Percentiles rank a stretch among this genome's conserved stretches.
Evolutionary conservation across 139 green algal species (phyloP).

Genomic region (Axilococcus clingmanii): DNA sequence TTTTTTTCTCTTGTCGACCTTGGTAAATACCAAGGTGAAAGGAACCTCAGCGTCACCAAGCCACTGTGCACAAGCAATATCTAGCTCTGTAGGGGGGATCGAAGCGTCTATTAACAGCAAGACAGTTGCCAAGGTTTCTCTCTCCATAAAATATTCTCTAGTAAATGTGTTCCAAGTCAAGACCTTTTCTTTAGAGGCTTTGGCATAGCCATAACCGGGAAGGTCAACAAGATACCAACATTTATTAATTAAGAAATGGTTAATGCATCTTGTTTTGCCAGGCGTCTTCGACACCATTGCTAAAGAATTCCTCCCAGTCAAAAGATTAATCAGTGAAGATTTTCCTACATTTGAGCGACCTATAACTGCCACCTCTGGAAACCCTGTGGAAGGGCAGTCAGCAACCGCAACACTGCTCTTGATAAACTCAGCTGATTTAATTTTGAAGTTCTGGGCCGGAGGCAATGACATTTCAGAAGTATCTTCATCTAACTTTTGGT

Average conservation of each 20-base stretch:
- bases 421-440: slow-evolving; percentile 51
- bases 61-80: slow-evolving; percentile 77
- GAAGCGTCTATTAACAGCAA: slow-evolving; percentile 83
- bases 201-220: slow-evolving; percentile 85
- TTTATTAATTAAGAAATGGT: slow-evolving; percentile 95
- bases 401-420: slow-evolving; percentile 52
- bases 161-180: slow-evolving; percentile 81
- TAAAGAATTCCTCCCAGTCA: slow-evolving; percentile 64
- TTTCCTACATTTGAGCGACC: slow-evolving; percentile 96
- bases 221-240: slow-evolving; percentile 92
- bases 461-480: background rate
- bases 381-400: slow-evolving; percentile 52
- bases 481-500: slow-evolving; percentile 10
- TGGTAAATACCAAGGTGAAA: slow-evolving; percentile 78
- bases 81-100: slow-evolving; percentile 67
- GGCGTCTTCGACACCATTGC: slow-evolving; percentile 88
- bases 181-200: slow-evolving; percentile 32
- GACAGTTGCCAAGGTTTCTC: slow-evolving; percentile 75
- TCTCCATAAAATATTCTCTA: slow-evolving; percentile 72
- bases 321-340: slow-evolving; percentile 91
- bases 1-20: slow-evolving; percentile 70
- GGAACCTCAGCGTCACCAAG: slow-evolving; percentile 54
- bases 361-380: slow-evolving; percentile 93
- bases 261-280: slow-evolving; percentile 92
- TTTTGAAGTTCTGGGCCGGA: background rate